Evolutionary conservation across 805 yeast genomes (phyloP), one percentile per base, ranked within the genome.

Genomic region (Zygosaccharomyces pseudorouxii): DNA sequence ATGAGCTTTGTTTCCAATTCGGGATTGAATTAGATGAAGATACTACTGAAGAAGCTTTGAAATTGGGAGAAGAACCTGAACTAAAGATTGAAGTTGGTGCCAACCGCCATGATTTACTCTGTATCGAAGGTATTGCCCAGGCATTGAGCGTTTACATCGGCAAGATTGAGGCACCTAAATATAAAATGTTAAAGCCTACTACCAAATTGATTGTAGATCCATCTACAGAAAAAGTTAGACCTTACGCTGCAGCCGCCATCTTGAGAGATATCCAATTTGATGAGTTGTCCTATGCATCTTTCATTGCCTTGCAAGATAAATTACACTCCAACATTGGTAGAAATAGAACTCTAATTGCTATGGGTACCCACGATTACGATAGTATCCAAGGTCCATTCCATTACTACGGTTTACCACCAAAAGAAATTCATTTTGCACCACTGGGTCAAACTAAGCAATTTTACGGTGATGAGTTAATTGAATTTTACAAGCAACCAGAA

Each of bases 11-110:
- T 74, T 93, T 93, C 74, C 95, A 92, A 64, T 93, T 90, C 60
- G 99, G 99, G 61, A 82, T 93, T 58, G 99, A 93, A 74, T 79
- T 93, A 53, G 99, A 93, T 68, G 99, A 95, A 72, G 98, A 95
- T 69, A 89, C 96, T 65, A 86, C 95, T 38, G 88, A 85, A 49
- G 71, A 68, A 57, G 71, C 71, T 30, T 51, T 68, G 49, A 67
- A 65, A 45, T 54, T 49, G 35, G 72, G 69, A 36, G 83, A 85
- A 56, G 80, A 77, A 67, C 97, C 99, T n/a, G 95, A 92, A 71
- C 78, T 88, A 62, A 93, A 93, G 73, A 89, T 93, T 63, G 99
- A 93, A 70, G 83, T 95, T 55, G 97, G 97, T 50, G 99, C 99
- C 54, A 93, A 93, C 73, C 86, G 99, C 76, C 95, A 93, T 65